Base-by-base conservation (phyloP, 108 stramenopile genomes). In the Pseudonitzschia pungens region DNA sequence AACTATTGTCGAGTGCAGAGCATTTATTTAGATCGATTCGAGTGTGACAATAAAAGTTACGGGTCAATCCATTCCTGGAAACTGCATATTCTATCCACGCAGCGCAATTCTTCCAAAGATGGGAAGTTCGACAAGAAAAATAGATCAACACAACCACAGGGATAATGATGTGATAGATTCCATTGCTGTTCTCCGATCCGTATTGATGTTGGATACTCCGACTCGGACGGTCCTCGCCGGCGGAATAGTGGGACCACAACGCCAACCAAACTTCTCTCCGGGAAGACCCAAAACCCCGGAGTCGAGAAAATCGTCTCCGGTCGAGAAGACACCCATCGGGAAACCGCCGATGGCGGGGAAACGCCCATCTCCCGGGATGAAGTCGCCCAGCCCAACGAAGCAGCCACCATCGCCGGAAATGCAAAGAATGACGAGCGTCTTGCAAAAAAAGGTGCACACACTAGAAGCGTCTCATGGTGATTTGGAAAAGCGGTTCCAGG, bases 181-280 rank as follows among this genome's bases (percentile, higher is more conserved):
- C 24, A 71, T 77, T 60, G 77, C 70, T n/a, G 70, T 70, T 14
- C 57, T 77, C 15, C 77, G 77, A 45, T 68, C 65, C 7, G 62
- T 77, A 44, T 53, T 77, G 51, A 77, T 71, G 77, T 55, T 77
- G 33, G 77, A 77, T 62, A 77, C 70, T 40, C 71, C 77, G 0
- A 67, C 64, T 15, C 42, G 66, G 5, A 10, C 10, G n/a, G 28
- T 24, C 21, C 44, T 67, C 1, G 43, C 66, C 22, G 45, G 24
- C 44, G 45, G 43, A 15, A 28, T 24, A 6, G n/a, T 40, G n/a
- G n/a, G 50, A 67, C 22, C 44, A 0, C 60, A 67, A 26, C 42
- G 24, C 7, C 64, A 65, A 18, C 66, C 44, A 10, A n/a, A 14
- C 44, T 26, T 48, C 28, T 67, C 60, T 67, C 45, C 43, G 42